Base-by-base conservation (phyloP, 2,329 filamentous ascomycete genomes). In the Talaromyces marneffei region DNA sequence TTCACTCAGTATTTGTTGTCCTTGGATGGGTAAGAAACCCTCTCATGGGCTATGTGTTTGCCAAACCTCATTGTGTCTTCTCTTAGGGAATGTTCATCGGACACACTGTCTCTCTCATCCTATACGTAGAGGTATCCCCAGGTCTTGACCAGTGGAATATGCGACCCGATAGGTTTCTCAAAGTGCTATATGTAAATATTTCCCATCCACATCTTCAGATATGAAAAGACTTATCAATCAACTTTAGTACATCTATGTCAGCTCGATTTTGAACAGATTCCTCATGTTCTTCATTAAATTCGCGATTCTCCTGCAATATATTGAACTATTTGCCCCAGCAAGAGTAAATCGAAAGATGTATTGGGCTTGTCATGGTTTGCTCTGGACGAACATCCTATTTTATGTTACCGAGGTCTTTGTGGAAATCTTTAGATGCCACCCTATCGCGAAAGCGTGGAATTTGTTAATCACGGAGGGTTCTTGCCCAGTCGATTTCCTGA, bases 11-110 rank as follows among this genome's bases (percentile, higher is more conserved):
- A 20, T 48, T 48, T 25, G n/a, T 50, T 50, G 4, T 20, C 18
- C 31, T 59, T 35, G 44, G 29, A 52, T 59, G 57, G 40, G 57
- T 59, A 48, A 52, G 44, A 29, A 14, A 52, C 18, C 29, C n/a
- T 2, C 12, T 14, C 4, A 48, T 7, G 10, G 3, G 12, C 3
- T 25, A n/a, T n/a, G 2, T 46, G 10, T 9, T 18, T 4, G 16
- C 5, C 4, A 25, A 14, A 37, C 10, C 44, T 53, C 29, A 53
- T 35, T 29, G 10, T n/a, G 20, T 2, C 4, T 16, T 8, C 5
- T 16, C 5, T 16, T 10, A 59, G 57, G 8, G 29, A n/a, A n/a
- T 50, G 33, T 48, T 50, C 16, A 35, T 59, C 20, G 42, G 44
- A 44, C 39, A 50, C 31, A 31, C 29, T 3, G 44, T 50, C 33